Base-by-base conservation (phyloP, 352 stramenopile species). In the Thalassiosira hispida region DNA sequence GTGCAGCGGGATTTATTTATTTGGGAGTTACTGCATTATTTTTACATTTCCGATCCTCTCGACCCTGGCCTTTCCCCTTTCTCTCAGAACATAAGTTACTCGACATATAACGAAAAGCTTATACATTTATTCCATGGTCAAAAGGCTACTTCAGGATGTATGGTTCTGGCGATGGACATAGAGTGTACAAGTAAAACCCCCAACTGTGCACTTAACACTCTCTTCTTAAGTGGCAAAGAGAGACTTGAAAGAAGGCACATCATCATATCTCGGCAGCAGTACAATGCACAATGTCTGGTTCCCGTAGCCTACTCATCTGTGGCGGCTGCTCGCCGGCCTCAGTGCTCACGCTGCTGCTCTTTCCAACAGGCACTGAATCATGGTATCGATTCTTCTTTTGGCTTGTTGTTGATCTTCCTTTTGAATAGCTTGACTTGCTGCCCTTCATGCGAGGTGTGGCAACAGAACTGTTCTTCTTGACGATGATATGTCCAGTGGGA, bases 241-340 rank as follows among this genome's bases (percentile, higher is more conserved):
- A n/a, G n/a, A 38, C 31, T 38, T 7, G 52, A 77, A 35, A 63
- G 68, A 71, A 46, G 77, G 74, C 42, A 44, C 14, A 44, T 61
- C n/a, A 27, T 27, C 22, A 33, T 29, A 57, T 57, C 20, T 16
- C 47, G 4, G 47, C 25, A 53, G 20, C 8, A 57, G 11, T 47
- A 25, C 8, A 65, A 27, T 65, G 20, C 18, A 66, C 57, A 14
- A 66, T 38, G 6, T 53, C 57, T 23, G 35, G 35, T 14, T 66
- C 20, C 1, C 38, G 38, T 12, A 40, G 40, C 14, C 33, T 11
- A 51, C 31, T 55, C 22, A 1, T 55, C 4, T 53, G 38, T 55
- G 35, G 22, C 35, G 27, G 14, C 0, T 49, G 35, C 8, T 66
- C 38, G n/a, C 9, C 7, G 47, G 18, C 31, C 6, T 47, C 27